Evolutionary conservation across 495 filamentous ascomycete genomes (phyloP), one percentile per base, ranked within the genome.

Genomic region (Lasiosphaeria ovina): DNA sequence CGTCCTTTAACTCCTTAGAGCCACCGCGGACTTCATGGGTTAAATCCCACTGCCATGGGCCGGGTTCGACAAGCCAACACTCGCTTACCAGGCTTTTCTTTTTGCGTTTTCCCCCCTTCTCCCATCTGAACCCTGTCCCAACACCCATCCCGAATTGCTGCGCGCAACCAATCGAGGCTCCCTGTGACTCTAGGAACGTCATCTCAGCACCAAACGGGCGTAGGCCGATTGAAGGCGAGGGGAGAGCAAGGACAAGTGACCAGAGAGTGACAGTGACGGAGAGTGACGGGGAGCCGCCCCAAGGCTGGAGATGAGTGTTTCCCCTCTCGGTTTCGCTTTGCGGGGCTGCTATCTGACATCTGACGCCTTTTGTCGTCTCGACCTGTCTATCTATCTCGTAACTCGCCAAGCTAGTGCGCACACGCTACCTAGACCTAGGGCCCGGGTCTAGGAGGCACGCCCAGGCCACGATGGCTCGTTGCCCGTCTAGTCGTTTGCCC

Each of bases 121-220:
- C 38, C 38, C 38, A 1, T 12, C 38, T 12, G 8, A 42, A 42
- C 48, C 50, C 56, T 35, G 44, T 51, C 49, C 17, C 24, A 24
- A 24, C 24, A 24, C 24, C 24, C 24, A 24, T 24, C 24, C 24
- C 24, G 24, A 24, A 24, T 24, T 24, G 24, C 24, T 32, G 17
- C 5, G 32, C 32, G n/a, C 8, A 32, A 31, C 61, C 61, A 63
- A 63, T 63, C 16, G 55, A 63, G 55, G 38, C 51, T 59, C 55
- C n/a, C 24, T 12, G 54, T 54, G 31, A 8, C 45, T 24, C 40
- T n/a, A 35, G n/a, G 35, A 42, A n/a, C 48, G 60, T 62, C 54
- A 62, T 62, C 47, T 51, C 47, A 48, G 10, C 10, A 51, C 59
- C 35, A 31, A 56, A 48, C 44, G 53, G 59, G 52, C 38, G 59